These are phyloP conservation scores for Lipomyces anomalus DNA, from an alignment of 805 yeast genomes.

Conservation along the genomic window DNA sequence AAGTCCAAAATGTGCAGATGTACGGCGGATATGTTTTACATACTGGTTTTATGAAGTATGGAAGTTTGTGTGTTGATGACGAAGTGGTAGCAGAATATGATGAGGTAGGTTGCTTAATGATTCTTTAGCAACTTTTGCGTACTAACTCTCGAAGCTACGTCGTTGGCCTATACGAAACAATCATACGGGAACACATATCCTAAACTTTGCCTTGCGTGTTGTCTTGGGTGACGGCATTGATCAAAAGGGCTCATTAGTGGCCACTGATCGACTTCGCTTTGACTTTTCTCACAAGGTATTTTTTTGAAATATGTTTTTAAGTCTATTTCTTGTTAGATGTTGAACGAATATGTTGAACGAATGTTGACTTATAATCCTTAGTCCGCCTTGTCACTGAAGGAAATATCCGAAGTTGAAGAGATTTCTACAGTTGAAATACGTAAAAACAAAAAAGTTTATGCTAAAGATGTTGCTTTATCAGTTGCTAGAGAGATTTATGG, in stretches of 20 bases:
- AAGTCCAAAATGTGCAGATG: conserved; percentile 83
- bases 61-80: conserved; percentile 61
- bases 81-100: conserved; percentile 80
- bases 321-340: too few species aligned
- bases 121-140: too few species aligned
- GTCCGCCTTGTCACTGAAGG: conserved; percentile 65
- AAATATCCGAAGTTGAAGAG: conserved; percentile 68
- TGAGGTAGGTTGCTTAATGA: conserved; percentile 37
- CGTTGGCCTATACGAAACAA: conserved; percentile 96
- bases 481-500: conserved; percentile 72
- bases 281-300: conserved; percentile 80
- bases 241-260: conserved; percentile 95
- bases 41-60: conserved; percentile 81
- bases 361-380: neutral
- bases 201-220: conserved; percentile 81
- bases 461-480: conserved; percentile 73
- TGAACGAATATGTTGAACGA: too few species aligned
- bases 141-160: conserved; percentile 49
- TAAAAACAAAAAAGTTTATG: conserved; percentile 64
- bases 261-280: conserved; percentile 90
- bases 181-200: conserved; percentile 96
- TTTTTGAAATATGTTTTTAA: too few species aligned
- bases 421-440: conserved; percentile 68
- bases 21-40: conserved; percentile 95
- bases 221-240: conserved; percentile 84